These are phyloP conservation scores for Extremus antarcticus DNA, from an alignment of 495 filamentous ascomycete genomes.

Conservation along the genomic window DNA sequence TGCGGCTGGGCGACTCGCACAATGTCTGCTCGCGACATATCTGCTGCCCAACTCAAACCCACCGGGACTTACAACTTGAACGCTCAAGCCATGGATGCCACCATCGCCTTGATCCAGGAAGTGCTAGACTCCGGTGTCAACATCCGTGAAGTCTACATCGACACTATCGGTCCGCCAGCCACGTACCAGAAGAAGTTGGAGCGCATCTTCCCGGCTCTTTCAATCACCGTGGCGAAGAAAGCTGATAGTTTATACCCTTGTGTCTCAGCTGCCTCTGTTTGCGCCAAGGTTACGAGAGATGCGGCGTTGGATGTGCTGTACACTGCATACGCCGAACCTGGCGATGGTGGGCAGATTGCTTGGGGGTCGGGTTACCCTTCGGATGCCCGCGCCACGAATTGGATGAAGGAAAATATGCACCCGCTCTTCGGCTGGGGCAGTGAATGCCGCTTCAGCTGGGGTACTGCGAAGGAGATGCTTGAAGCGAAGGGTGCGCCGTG, in stretches of 20 bases:
- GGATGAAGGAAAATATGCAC: conserved; percentile 80
- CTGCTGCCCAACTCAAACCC: conserved; percentile 65
- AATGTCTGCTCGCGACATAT: conserved; percentile 77
- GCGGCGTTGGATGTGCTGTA: conserved; percentile 71
- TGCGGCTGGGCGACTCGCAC: conserved; percentile 76
- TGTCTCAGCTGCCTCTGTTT: conserved; percentile 86
- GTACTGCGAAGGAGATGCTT: conserved; percentile 84
- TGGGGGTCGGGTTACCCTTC: conserved; percentile 95
- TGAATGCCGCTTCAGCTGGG: conserved; percentile 91
- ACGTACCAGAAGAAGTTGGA: conserved; percentile 78
- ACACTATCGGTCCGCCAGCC: conserved; percentile 77
- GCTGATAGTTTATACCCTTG: conserved; percentile 88
- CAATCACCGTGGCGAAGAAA: conserved; percentile 89
- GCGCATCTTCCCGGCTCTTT: conserved; percentile 65
- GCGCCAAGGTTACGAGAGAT: conserved; percentile 91
- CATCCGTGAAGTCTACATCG: conserved; percentile 82
- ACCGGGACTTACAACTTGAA: conserved; percentile 76
- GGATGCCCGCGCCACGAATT: conserved; percentile 66
- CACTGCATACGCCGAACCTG: conserved; percentile 31
- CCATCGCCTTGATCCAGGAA: conserved; percentile 67
- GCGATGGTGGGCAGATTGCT: conserved; percentile 21
- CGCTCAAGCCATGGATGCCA: conserved; percentile 95
- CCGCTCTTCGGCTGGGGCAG: conserved; percentile 90
- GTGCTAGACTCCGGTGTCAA: conserved; percentile 67
- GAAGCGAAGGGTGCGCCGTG: conserved; percentile 52